These are phyloP conservation scores for Brachypodium distachyon DNA, from an alignment of 202 grass and related monocot genomes.

Conservation along the genomic window DNA sequence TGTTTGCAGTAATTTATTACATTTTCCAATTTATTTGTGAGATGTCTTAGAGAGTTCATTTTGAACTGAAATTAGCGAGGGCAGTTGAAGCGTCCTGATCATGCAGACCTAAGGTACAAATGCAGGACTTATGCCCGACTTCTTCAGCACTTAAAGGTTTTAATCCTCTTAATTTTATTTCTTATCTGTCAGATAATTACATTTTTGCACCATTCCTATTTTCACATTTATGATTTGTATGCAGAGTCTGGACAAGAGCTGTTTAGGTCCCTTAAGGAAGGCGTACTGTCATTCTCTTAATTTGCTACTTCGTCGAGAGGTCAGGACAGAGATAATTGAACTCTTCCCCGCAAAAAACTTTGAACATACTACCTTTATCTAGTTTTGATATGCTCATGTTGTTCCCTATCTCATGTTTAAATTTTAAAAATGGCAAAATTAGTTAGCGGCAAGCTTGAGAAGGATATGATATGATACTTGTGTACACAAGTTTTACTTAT, in stretches of 20 bases:
- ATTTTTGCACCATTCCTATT: conserved; percentile 5
- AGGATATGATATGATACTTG: background rate
- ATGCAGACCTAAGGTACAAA: conserved; percentile 97
- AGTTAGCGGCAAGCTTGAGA: background rate
- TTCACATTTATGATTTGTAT: conserved; percentile 26
- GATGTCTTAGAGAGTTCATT: conserved; percentile 23
- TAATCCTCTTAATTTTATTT: conserved; percentile 13
- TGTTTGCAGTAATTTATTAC: conserved; percentile 10
- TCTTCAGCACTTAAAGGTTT: conserved; percentile 96
- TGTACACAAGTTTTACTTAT: background rate
- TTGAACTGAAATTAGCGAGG: conserved; percentile 72
- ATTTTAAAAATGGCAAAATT: background rate
- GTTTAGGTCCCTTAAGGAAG: conserved; percentile 91
- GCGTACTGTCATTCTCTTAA: conserved; percentile 97
- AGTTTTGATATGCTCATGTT: background rate
- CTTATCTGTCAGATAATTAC: background rate
- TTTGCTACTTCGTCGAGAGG: conserved; percentile 94
- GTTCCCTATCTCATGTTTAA: background rate
- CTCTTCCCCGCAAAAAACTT: no score
- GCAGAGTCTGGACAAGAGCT: conserved; percentile 93
- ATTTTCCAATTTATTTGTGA: conserved; percentile 6
- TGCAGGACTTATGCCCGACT: conserved; percentile 98
- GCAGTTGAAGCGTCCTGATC: conserved; percentile 96
- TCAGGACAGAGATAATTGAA: conserved; percentile 24
- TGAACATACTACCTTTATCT: conserved; percentile 5